phyloP scores from a whole-genome alignment of 2,329 filamentous ascomycete genomes.

The Sclerotinia minor region DNA sequence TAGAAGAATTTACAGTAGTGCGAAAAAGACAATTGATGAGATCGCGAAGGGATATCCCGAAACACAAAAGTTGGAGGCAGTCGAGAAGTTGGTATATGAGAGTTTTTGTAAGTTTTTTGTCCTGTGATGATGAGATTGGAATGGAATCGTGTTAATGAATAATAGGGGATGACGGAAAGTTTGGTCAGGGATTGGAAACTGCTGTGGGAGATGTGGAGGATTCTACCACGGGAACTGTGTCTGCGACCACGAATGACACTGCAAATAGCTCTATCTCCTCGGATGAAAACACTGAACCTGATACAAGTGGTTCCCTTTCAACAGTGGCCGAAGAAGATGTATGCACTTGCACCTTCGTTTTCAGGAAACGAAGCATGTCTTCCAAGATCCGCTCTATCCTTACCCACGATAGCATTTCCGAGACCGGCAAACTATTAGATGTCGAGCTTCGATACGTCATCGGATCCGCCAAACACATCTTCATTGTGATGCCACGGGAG shows the following conservation, averaged over 20 bases:
- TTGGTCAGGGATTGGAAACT: not conserved
- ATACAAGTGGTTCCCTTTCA: too few relatives aligned
- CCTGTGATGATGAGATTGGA: not conserved
- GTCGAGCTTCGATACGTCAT: not conserved
- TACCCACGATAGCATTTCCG: too few relatives aligned
- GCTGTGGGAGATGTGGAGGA: not conserved
- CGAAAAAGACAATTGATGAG: not conserved
- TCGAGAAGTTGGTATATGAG: not conserved
- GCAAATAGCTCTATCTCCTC: not conserved
- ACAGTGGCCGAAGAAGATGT: too few relatives aligned
- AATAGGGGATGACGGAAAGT: not conserved
- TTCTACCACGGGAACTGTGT: too few relatives aligned
- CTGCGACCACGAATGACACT: not conserved
- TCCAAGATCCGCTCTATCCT: too few relatives aligned
- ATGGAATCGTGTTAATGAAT: not conserved
- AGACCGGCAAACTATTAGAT: too few relatives aligned
- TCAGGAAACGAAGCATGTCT: too few relatives aligned
- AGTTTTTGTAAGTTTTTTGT: not conserved
- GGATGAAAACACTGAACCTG: not conserved
- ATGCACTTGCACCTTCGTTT: too few relatives aligned
- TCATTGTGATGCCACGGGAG: not conserved
- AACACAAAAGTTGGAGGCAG: not conserved
- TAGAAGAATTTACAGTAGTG: not conserved
- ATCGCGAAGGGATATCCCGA: not conserved
- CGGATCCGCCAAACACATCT: rapidly evolving